phyloP scores from a whole-genome alignment of 164 flowering plant genomes.

The Sedum album region DNA sequence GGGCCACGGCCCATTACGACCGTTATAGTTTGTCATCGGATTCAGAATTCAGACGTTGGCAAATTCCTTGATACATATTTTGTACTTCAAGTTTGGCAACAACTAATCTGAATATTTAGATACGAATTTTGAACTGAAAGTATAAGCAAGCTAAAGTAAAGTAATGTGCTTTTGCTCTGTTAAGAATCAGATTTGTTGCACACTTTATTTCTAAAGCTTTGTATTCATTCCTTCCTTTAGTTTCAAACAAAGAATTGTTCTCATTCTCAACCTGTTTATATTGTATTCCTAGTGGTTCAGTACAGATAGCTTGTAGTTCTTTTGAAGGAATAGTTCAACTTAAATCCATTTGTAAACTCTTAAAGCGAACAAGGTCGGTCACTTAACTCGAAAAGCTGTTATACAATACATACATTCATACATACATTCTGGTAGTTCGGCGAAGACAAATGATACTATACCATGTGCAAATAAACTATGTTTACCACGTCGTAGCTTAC shows the following conservation, averaged over 20 bases:
- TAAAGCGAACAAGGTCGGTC: background rate
- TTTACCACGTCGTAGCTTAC: background rate
- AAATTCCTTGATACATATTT: no score
- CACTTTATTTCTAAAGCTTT: no score
- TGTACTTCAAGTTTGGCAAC: background rate
- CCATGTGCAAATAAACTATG: background rate
- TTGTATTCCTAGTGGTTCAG: background rate
- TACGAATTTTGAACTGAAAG: background rate
- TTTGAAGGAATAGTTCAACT: constrained; percentile 1
- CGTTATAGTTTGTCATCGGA: no score
- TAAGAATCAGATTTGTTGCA: background rate
- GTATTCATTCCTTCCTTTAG: no score
- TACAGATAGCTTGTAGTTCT: background rate
- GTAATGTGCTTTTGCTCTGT: background rate
- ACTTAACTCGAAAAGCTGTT: background rate
- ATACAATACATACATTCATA: background rate
- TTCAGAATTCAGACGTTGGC: no score
- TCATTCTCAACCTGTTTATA: background rate
- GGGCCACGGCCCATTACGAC: no score
- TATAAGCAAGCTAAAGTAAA: background rate
- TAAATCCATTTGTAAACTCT: background rate
- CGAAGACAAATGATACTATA: no score
- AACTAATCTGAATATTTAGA: background rate
- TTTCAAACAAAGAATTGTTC: constrained; percentile 1
- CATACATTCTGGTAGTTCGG: no score